These are phyloP conservation scores for Smittium culicis DNA, from an alignment of 371 early-diverging fungal genomes.

Conservation along the genomic window DNA sequence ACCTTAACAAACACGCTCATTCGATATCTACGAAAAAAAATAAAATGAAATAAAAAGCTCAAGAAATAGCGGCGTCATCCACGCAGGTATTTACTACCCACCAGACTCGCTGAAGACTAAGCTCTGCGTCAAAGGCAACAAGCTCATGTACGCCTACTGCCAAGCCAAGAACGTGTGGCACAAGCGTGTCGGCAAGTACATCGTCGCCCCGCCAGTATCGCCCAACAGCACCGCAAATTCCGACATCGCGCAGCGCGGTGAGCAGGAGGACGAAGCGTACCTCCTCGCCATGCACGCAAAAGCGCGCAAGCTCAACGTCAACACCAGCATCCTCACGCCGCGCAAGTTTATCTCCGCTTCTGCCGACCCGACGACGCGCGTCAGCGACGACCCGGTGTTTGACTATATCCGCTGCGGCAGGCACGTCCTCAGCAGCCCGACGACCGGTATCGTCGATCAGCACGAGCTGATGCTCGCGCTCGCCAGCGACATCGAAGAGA, in stretches of 20 bases:
- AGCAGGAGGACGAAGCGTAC: conserved; percentile 37
- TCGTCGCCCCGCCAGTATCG: conserved; percentile 42
- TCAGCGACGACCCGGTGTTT: conserved; percentile 45
- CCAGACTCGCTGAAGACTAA: conserved; percentile 54
- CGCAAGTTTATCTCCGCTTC: not conserved
- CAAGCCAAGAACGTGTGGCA: conserved; percentile 35
- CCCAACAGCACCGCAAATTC: not conserved
- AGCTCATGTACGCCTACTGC: conserved; percentile 50
- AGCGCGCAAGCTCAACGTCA: conserved; percentile 42
- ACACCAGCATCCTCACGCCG: conserved; percentile 37
- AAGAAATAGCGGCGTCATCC: conserved; percentile 86
- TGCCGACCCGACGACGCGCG: conserved; percentile 27
- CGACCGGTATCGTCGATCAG: conserved; percentile 72
- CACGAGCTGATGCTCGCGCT: conserved; percentile 53
- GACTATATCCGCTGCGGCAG: too few species aligned
- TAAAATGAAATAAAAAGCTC: conserved; percentile 42
- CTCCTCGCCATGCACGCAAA: conserved; percentile 44
- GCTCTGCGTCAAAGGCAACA: conserved; percentile 65
- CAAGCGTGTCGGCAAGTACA: conserved; percentile 55
- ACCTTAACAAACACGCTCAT: not conserved
- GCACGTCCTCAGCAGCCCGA: conserved; percentile 45
- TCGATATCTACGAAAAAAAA: too few species aligned
- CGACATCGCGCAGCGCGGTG: conserved; percentile 13
- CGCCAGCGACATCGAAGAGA: conserved; percentile 27
- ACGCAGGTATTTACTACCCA: conserved; percentile 82